Evolutionary conservation across 179 eudicot species (phyloP).

Genomic region (Beta lomatogona): DNA sequence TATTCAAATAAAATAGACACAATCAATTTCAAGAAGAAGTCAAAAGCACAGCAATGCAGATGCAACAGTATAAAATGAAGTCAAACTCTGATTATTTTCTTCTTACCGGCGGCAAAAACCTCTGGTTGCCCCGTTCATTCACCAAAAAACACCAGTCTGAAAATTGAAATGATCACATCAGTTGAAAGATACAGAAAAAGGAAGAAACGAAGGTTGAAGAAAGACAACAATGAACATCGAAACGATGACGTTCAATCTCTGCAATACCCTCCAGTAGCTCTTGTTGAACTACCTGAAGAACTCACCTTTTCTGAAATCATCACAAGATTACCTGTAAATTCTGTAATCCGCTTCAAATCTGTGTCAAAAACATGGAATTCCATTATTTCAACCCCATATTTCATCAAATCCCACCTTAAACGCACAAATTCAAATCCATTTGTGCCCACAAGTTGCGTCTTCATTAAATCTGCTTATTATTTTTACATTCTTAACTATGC

Average conservation of each 20-base stretch:
- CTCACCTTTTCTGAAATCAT: slow-evolving; percentile 37
- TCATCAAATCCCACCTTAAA: slow-evolving; percentile 30
- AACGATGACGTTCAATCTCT: slow-evolving; percentile 4
- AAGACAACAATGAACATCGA: slow-evolving; percentile 1
- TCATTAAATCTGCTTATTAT: slow-evolving; percentile 29
- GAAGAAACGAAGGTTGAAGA: slow-evolving; percentile 11
- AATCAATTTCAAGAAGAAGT: background rate
- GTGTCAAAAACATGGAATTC: slow-evolving; percentile 35
- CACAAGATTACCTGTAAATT: slow-evolving; percentile 32
- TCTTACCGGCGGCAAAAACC: slow-evolving; percentile 12
- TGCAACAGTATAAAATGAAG: background rate
- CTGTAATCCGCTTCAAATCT: slow-evolving; percentile 27
- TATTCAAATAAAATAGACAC: background rate
- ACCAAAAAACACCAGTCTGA: background rate
- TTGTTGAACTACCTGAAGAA: slow-evolving; percentile 30
- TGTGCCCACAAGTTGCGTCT: slow-evolving; percentile 32
- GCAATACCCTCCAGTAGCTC: background rate
- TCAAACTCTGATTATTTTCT: background rate
- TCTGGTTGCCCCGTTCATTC: slow-evolving; percentile 14
- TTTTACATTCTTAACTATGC: slow-evolving; percentile 37
- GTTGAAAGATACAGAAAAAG: slow-evolving; percentile 11
- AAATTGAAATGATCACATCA: slow-evolving; percentile 17
- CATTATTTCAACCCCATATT: slow-evolving; percentile 15
- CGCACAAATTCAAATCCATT: slow-evolving; percentile 28
- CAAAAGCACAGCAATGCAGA: background rate